Evolutionary conservation across 2,329 filamentous ascomycete genomes (phyloP).

Genomic region (Monilinia fructicola): DNA sequence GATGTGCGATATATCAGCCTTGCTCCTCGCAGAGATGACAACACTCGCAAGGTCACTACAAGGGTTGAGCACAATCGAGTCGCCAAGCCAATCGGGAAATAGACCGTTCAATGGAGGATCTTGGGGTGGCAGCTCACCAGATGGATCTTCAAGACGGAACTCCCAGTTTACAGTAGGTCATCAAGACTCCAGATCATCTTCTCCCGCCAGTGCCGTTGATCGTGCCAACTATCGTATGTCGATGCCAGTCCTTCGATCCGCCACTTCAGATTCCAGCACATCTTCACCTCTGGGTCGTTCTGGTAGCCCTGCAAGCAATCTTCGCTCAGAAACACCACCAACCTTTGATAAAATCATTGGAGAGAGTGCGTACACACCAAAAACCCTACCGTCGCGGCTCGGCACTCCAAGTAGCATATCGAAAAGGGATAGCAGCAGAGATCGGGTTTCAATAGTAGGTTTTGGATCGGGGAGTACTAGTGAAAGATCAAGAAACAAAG

Average conservation of each 20-base stretch:
- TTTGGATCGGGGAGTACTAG: conserved; percentile 70
- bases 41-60: conserved; percentile 71
- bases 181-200: conserved; percentile 51
- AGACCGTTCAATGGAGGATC: conserved; percentile 46
- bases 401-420: conserved; percentile 26
- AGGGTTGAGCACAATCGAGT: conserved; percentile 72
- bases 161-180: conserved; percentile 53
- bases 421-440: conserved; percentile 39
- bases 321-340: conserved; percentile 26
- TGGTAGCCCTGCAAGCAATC: conserved; percentile 41
- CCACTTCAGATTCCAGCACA: conserved; percentile 38
- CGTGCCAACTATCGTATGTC: conserved; percentile 72
- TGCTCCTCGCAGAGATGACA: conserved; percentile 74
- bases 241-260: conserved; percentile 60
- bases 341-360: conserved; percentile 37
- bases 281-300: conserved; percentile 41
- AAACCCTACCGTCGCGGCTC: conserved; percentile 31
- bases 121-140: conserved; percentile 47
- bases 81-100: conserved; percentile 57
- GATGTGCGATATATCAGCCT: conserved; percentile 74
- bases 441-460: conserved; percentile 65
- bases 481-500: conserved; percentile 76
- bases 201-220: conserved; percentile 55
- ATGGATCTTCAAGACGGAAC: conserved; percentile 50
- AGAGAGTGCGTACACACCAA: conserved; percentile 26